phyloP scores from a whole-genome alignment of 2,329 filamentous ascomycete species.

The Sarocladiaceae sp. region DNA sequence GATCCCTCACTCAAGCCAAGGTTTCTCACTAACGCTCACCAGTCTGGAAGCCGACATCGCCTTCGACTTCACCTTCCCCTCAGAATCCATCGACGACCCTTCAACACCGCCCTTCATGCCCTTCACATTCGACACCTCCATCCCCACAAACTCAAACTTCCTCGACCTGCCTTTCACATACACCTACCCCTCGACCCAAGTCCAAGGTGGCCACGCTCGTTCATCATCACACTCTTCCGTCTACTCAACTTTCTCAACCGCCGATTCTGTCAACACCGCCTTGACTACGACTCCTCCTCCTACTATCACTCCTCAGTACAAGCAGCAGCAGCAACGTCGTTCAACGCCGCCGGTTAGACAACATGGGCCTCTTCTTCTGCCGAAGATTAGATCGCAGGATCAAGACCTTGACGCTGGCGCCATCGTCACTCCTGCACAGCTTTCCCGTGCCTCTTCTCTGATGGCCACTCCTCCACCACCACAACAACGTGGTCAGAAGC shows the following conservation, averaged over 20 bases:
- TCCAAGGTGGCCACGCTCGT: slow-evolving; percentile 47
- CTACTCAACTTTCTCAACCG: slow-evolving; percentile 53
- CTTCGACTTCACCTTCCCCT: slow-evolving; percentile 13
- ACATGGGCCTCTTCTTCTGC: slow-evolving; percentile 74
- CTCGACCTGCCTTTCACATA: slow-evolving; percentile 53
- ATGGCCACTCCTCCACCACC: slow-evolving; percentile 12
- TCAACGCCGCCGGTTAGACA: slow-evolving; percentile 66
- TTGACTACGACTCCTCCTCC: slow-evolving; percentile 63
- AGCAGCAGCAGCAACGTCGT: background rate
- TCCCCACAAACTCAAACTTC: background rate
- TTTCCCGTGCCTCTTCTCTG: slow-evolving; percentile 25
- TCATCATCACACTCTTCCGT: slow-evolving; percentile 63
- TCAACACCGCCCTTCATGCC: slow-evolving; percentile 9
- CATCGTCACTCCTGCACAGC: slow-evolving; percentile 37
- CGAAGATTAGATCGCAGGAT: slow-evolving; percentile 83
- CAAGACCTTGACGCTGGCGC: slow-evolving; percentile 62
- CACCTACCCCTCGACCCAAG: slow-evolving; percentile 24
- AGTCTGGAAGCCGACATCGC: slow-evolving; percentile 13
- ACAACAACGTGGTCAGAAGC: slow-evolving; percentile 12
- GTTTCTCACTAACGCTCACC: background rate
- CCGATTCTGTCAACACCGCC: slow-evolving; percentile 64
- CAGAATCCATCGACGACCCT: slow-evolving; percentile 5
- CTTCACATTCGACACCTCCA: slow-evolving; percentile 4
- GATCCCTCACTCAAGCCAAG: background rate
- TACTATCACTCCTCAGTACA: slow-evolving; percentile 1